Conservation (phyloP, 768 basidiomycete species). For the Baorangia bicolor region DNA sequence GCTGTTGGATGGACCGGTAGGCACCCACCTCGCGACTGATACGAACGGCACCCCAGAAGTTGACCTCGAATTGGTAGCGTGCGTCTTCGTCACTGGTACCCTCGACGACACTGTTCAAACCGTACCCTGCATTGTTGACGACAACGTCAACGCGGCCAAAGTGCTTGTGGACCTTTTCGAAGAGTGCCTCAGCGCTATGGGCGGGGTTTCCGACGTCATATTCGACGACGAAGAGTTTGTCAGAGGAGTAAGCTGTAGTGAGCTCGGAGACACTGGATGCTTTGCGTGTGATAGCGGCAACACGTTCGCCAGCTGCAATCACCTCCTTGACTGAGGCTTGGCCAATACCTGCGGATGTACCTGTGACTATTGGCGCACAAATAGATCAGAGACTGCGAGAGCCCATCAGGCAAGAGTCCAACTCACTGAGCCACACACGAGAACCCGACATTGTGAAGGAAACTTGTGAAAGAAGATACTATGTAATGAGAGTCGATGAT, state of each 20-base stretch:
- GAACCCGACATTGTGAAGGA: conserved; percentile 12
- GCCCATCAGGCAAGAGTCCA: background rate
- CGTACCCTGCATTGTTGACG: conserved; percentile 28
- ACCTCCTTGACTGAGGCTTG: too few relatives aligned
- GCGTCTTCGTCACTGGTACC: conserved; percentile 23
- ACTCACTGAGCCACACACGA: conserved; percentile 24
- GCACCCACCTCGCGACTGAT: conserved; percentile 23
- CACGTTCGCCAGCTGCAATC: too few relatives aligned
- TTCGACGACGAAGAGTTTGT: conserved; percentile 29
- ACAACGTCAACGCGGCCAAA: conserved; percentile 34
- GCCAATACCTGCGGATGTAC: conserved; percentile 30
- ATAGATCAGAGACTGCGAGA: background rate
- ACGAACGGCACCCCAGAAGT: conserved; percentile 15
- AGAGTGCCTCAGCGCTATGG: too few relatives aligned
- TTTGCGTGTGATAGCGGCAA: too few relatives aligned
- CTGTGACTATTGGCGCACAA: conserved; percentile 34
- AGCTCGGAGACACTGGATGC: too few relatives aligned
- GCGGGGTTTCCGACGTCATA: conserved; percentile 28
- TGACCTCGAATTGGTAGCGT: too few relatives aligned
- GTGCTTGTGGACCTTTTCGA: conserved; percentile 10
- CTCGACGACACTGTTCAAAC: conserved; percentile 25
- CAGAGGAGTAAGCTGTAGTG: conserved; percentile 5
- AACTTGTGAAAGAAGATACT: background rate
- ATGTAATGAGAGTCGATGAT: background rate
- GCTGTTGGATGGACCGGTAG: background rate